phyloP scores from a whole-genome alignment of 2,329 filamentous ascomycete genomes.

The Ascochyta lentis region DNA sequence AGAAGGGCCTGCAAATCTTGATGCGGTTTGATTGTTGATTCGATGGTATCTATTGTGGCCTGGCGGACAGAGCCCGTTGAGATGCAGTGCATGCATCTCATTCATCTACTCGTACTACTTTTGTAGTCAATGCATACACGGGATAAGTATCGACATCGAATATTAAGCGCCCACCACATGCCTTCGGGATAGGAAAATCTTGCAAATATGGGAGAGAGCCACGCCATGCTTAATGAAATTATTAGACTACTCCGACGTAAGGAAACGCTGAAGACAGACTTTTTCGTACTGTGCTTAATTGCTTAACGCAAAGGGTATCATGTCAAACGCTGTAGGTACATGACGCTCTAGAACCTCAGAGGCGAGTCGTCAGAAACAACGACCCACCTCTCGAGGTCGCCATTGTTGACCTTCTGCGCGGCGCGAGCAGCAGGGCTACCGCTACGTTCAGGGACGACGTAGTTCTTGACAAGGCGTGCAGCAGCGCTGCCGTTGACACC shows the following conservation, averaged over 20 bases:
- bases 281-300: conserved; percentile 5
- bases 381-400: conserved; percentile 36
- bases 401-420: conserved; percentile 23
- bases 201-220: conserved; percentile 14
- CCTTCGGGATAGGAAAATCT: conserved; percentile 8
- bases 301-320: conserved; percentile 31
- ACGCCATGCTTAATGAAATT: conserved; percentile 22
- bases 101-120: background rate
- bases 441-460: conserved; percentile 34
- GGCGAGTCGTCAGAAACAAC: conserved; percentile 37
- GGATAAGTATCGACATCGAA: conserved; percentile 34
- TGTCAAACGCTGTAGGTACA: conserved; percentile 20
- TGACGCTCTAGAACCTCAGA: conserved; percentile 36
- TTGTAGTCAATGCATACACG: conserved; percentile 25
- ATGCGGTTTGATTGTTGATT: background rate
- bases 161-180: conserved; percentile 23
- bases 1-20: background rate
- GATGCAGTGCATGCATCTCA: background rate
- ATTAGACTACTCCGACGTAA: conserved; percentile 24
- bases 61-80: background rate
- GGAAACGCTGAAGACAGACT: conserved; percentile 14
- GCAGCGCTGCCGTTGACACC: conserved; percentile 38
- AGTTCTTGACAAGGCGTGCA: conserved; percentile 38
- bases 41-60: background rate
- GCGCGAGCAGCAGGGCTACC: conserved; percentile 43